phyloP scores from a whole-genome alignment of 495 filamentous ascomycete genomes.

The Letharia columbiana region DNA sequence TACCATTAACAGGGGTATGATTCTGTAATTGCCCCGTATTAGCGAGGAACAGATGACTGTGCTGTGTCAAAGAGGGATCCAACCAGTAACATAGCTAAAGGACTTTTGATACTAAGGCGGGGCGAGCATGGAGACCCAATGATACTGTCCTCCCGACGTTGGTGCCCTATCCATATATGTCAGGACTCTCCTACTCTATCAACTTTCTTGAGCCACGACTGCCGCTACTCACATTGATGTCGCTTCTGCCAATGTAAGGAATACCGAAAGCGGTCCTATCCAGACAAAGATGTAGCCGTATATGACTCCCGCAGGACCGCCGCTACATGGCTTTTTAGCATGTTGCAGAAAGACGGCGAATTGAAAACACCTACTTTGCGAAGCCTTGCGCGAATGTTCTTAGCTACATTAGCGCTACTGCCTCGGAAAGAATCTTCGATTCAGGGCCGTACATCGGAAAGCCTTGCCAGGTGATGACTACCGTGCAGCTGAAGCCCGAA shows the following conservation, averaged over 20 bases:
- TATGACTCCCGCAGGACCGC: slow-evolving; percentile 41
- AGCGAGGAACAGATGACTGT: not conserved
- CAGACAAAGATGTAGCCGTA: slow-evolving; percentile 44
- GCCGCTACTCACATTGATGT: not conserved
- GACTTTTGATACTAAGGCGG: slow-evolving; percentile 32
- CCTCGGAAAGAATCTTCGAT: not conserved
- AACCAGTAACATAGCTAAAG: slow-evolving; percentile 37
- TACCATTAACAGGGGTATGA: too few relatives aligned
- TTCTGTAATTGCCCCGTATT: too few relatives aligned
- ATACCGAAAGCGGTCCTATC: slow-evolving; percentile 30
- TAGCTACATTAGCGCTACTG: not conserved
- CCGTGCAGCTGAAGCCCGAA: slow-evolving; percentile 1
- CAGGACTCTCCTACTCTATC: slow-evolving; percentile 16
- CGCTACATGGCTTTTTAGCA: slow-evolving; percentile 19
- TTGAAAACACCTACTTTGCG: not conserved
- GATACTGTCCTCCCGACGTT: slow-evolving; percentile 28
- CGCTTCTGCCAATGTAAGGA: not conserved
- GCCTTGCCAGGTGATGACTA: slow-evolving; percentile 3
- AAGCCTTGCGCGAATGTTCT: not conserved
- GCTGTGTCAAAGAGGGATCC: not conserved
- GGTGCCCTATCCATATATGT: slow-evolving; percentile 34
- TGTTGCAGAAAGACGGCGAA: not conserved
- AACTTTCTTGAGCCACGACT: not conserved
- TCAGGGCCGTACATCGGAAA: not conserved
- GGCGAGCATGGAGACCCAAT: slow-evolving; percentile 26